These are phyloP conservation scores for Leucaena leucocephala DNA, from an alignment of 306 rosid genomes.

Conservation along the genomic window DNA sequence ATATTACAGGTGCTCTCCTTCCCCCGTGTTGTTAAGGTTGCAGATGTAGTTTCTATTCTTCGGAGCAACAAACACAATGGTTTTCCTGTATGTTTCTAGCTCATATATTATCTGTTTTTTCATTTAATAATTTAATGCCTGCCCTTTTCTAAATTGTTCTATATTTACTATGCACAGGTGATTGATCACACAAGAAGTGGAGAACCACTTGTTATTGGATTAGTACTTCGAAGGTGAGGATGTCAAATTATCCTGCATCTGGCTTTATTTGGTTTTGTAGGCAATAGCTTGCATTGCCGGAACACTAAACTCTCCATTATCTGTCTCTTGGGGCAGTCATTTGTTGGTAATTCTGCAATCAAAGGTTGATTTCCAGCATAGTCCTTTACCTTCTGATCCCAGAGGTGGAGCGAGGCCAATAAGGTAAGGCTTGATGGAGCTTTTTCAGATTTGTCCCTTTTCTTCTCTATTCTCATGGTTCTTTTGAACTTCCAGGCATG, in stretches of 20 bases:
- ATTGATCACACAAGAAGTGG: conserved; percentile 80
- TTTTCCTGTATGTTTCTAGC: conserved; percentile 71
- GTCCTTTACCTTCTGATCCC: conserved; percentile 82
- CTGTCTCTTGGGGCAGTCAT: conserved; percentile 68
- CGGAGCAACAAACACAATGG: conserved; percentile 90
- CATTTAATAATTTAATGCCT: conserved; percentile 20
- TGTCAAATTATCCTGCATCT: conserved; percentile 6
- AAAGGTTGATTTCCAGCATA: conserved; percentile 91
- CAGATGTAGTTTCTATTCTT: conserved; percentile 82
- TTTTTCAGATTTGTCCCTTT: conserved; percentile 26
- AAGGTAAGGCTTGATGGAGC: conserved; percentile 49
- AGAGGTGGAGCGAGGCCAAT: conserved; percentile 59
- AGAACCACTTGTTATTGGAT: conserved; percentile 84
- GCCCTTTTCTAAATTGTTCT: conserved; percentile 37
- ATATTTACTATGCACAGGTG: conserved; percentile 61
- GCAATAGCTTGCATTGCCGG: conserved; percentile 23
- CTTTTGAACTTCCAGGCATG: conserved; percentile 63
- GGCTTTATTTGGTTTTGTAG: conserved; percentile 14
- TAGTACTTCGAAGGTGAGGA: conserved; percentile 87
- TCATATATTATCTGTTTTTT: conserved; percentile 29
- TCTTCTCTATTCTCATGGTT: conserved; percentile 42
- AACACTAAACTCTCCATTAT: conserved; percentile 18
- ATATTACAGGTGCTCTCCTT: conserved; percentile 75
- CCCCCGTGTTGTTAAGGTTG: conserved; percentile 92
- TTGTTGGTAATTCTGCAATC: conserved; percentile 89